A percentile compares a stretch with the other conserved stretches of the same genome.
phyloP scores from a whole-genome alignment of 768 basidiomycete species.

The Saitozyma sp. region DNA sequence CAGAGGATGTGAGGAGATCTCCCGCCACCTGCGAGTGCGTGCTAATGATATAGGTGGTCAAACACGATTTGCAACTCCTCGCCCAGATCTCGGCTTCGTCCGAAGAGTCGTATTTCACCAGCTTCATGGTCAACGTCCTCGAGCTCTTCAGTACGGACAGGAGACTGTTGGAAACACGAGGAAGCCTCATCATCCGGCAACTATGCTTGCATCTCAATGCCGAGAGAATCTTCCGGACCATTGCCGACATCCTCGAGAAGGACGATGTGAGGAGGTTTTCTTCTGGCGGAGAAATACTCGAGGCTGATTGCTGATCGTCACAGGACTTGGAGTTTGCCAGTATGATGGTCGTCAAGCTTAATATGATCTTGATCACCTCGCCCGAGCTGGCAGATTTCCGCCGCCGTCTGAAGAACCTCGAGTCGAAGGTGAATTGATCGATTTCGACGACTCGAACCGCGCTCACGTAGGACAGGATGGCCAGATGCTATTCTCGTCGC shows the following conservation, averaged over 20 bases:
- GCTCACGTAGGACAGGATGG: slow-evolving; percentile 72
- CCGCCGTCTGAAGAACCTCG: slow-evolving; percentile 84
- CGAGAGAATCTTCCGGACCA: slow-evolving; percentile 89
- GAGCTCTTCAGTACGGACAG: slow-evolving; percentile 94
- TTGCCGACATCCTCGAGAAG: slow-evolving; percentile 95
- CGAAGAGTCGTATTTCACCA: slow-evolving; percentile 91
- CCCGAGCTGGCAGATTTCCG: slow-evolving; percentile 95
- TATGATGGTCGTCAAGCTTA: slow-evolving; percentile 95
- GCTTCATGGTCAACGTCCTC: slow-evolving; percentile 91
- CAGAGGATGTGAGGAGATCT: slow-evolving; percentile 71
- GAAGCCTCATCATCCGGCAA: slow-evolving; percentile 93
- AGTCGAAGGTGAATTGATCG: slow-evolving; percentile 71
- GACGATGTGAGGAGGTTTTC: slow-evolving; percentile 69
- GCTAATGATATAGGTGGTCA: slow-evolving; percentile 69
- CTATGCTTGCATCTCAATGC: slow-evolving; percentile 91
- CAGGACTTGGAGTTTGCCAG: slow-evolving; percentile 97
- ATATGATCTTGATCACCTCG: slow-evolving; percentile 92
- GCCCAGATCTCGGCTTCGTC: slow-evolving; percentile 96
- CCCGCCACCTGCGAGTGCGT: neutral
- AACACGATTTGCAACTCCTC: slow-evolving; percentile 89
- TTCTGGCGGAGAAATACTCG: neutral
- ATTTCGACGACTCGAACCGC: neutral
- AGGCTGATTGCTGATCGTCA: neutral
- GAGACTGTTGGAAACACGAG: slow-evolving; percentile 80
- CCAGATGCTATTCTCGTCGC: slow-evolving; percentile 86